Percentiles rank a stretch among this genome's conserved stretches.
These are phyloP conservation scores for Geranomyces michiganensis DNA, from an alignment of 192 early-diverging fungal genomes.

Conservation along the genomic window DNA sequence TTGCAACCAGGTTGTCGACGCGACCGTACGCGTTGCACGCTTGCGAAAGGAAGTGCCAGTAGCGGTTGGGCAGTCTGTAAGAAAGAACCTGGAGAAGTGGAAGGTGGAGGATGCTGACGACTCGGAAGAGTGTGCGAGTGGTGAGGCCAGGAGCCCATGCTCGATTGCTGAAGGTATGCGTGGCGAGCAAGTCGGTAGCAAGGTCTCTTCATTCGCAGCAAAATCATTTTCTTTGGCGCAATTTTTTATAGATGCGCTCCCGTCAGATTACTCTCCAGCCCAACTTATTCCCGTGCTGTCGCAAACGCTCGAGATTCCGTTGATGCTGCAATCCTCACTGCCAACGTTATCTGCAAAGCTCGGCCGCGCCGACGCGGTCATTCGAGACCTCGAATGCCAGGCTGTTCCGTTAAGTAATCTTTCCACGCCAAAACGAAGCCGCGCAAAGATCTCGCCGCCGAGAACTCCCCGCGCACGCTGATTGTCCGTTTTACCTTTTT, in stretches of 20 bases:
- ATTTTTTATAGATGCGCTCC: background rate
- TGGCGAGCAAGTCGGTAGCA: background rate
- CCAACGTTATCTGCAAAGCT: slow-evolving; percentile 19
- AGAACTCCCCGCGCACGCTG: no score
- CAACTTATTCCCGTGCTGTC: slow-evolving; percentile 10
- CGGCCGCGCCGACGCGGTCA: slow-evolving; percentile 8
- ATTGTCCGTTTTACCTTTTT: no score
- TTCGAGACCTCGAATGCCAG: background rate
- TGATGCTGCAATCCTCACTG: background rate
- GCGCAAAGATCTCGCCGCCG: no score
- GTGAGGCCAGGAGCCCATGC: background rate
- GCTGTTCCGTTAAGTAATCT: no score
- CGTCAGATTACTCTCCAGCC: background rate
- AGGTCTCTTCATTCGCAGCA: no score
- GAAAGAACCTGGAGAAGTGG: slow-evolving; percentile 25
- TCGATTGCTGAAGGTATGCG: background rate
- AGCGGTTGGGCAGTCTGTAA: slow-evolving; percentile 43
- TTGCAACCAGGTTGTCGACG: slow-evolving; percentile 63
- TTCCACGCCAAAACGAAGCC: no score
- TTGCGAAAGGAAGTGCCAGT: slow-evolving; percentile 78
- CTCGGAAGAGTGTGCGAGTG: slow-evolving; percentile 2
- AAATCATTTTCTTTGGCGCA: no score
- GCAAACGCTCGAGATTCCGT: background rate
- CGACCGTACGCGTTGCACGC: slow-evolving; percentile 74
- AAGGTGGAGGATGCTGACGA: background rate